These are phyloP conservation scores for Dorcoceras hygrometricum DNA, from an alignment of 257 asterid genomes.

Conservation along the genomic window DNA sequence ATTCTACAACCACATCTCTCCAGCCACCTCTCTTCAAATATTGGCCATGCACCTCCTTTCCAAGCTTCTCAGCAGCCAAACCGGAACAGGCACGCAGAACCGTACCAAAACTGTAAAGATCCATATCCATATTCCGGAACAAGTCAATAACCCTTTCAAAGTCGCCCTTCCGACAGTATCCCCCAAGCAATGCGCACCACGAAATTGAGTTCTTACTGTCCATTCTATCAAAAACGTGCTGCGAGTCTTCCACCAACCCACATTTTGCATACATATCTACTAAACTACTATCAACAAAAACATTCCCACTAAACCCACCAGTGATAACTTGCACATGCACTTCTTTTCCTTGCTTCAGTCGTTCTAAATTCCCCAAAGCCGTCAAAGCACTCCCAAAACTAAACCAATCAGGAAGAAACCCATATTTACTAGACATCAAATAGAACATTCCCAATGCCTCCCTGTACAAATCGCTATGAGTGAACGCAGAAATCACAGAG, in stretches of 20 bases:
- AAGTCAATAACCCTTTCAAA: slow-evolving; percentile 55
- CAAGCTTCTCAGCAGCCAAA: slow-evolving; percentile 61
- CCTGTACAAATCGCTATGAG: slow-evolving; percentile 62
- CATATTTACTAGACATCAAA: slow-evolving; percentile 36
- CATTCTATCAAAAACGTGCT: slow-evolving; percentile 63
- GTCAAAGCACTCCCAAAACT: slow-evolving; percentile 76
- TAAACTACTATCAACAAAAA: slow-evolving; percentile 60
- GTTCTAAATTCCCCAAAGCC: slow-evolving; percentile 74
- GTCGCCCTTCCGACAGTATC: slow-evolving; percentile 63
- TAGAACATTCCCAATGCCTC: slow-evolving; percentile 61
- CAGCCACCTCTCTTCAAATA: slow-evolving; percentile 79
- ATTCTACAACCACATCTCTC: slow-evolving; percentile 83
- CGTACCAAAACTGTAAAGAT: slow-evolving; percentile 70
- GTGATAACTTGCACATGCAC: slow-evolving; percentile 52
- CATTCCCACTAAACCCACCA: slow-evolving; percentile 48
- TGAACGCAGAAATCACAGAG: slow-evolving; percentile 61
- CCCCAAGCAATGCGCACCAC: slow-evolving; percentile 86
- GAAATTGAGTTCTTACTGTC: slow-evolving; percentile 64
- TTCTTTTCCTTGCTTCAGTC: slow-evolving; percentile 65
- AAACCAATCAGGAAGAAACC: slow-evolving; percentile 52
- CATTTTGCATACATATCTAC: slow-evolving; percentile 83
- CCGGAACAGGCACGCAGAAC: slow-evolving; percentile 87
- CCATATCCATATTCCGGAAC: slow-evolving; percentile 55
- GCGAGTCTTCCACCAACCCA: slow-evolving; percentile 57
- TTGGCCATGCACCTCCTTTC: slow-evolving; percentile 88